Conservation (phyloP, 2,329 filamentous ascomycete species). For the Sporothrix inflata region DNA sequence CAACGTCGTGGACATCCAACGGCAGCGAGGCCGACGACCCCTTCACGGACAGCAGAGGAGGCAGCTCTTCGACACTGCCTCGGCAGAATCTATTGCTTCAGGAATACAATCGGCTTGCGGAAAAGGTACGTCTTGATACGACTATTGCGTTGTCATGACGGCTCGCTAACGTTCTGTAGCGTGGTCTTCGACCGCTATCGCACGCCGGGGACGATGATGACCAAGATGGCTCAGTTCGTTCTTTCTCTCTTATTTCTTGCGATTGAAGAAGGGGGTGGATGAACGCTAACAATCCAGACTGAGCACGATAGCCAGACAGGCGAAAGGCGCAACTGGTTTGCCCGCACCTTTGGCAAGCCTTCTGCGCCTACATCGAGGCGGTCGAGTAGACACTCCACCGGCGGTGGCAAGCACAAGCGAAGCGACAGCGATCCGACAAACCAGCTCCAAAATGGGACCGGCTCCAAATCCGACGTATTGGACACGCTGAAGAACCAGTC, state of each 20-base stretch:
- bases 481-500: conserved; percentile 52
- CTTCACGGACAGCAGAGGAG: conserved; percentile 51
- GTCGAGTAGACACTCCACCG: conserved; percentile 35
- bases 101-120: conserved; percentile 65
- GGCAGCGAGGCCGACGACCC: conserved; percentile 52
- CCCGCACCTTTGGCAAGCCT: conserved; percentile 41
- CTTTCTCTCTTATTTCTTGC: neutral
- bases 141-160: neutral
- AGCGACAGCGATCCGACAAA: conserved; percentile 60
- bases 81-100: conserved; percentile 53
- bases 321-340: conserved; percentile 40
- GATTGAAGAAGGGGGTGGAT: neutral
- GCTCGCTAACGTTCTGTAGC: conserved; percentile 44
- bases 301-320: conserved; percentile 28
- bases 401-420: conserved; percentile 49
- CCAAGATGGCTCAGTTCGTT: neutral
- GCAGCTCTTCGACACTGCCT: conserved; percentile 39
- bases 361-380: conserved; percentile 33
- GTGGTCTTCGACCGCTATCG: conserved; percentile 53
- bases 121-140: conserved; percentile 49
- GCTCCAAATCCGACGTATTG: conserved; percentile 48
- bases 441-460: conserved; percentile 42
- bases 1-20: conserved; percentile 62
- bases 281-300: neutral
- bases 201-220: conserved; percentile 41